Conservation (phyloP, 2,329 filamentous ascomycete genomes). For the Hypoxylon sp. region DNA sequence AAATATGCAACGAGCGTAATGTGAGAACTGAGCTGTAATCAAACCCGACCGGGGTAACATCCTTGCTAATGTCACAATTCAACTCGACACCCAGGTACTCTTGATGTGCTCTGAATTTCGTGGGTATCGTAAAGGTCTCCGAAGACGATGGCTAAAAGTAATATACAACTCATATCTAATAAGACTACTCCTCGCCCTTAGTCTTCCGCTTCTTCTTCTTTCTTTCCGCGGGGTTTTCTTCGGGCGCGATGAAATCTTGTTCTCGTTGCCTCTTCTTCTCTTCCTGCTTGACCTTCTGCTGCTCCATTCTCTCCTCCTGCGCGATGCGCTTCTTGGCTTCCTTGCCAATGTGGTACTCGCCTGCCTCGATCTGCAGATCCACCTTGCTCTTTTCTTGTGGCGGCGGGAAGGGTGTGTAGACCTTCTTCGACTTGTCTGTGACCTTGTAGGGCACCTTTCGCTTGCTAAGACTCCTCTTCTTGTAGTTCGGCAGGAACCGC, state of each 20-base stretch:
- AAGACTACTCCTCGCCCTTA: constrained; percentile 54
- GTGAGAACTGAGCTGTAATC: not conserved
- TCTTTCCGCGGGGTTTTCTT: constrained; percentile 74
- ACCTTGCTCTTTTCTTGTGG: constrained; percentile 99
- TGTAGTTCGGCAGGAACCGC: constrained; percentile 96
- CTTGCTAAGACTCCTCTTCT: constrained; percentile 90
- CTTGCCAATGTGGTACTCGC: constrained; percentile 96
- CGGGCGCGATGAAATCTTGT: constrained; percentile 88
- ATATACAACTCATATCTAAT: constrained; percentile 12
- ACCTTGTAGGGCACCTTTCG: constrained; percentile 86
- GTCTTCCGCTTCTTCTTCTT: constrained; percentile 77
- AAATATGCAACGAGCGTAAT: not conserved
- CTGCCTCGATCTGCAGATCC: constrained; percentile 96
- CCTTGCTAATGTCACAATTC: not conserved
- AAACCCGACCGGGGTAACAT: not conserved
- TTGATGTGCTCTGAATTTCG: constrained; percentile 29
- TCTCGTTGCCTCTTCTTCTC: constrained; percentile 89
- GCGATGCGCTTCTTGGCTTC: constrained; percentile 88
- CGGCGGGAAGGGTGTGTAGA: constrained; percentile 97
- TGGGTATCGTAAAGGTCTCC: constrained; percentile 42
- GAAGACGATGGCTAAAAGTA: constrained; percentile 26
- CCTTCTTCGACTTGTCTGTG: constrained; percentile 93
- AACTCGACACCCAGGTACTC: not conserved
- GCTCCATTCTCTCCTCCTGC: constrained; percentile 84
- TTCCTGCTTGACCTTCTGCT: constrained; percentile 88